phyloP scores from a whole-genome alignment of 2,329 filamentous ascomycete species.

The Aspergillus proliferans region DNA sequence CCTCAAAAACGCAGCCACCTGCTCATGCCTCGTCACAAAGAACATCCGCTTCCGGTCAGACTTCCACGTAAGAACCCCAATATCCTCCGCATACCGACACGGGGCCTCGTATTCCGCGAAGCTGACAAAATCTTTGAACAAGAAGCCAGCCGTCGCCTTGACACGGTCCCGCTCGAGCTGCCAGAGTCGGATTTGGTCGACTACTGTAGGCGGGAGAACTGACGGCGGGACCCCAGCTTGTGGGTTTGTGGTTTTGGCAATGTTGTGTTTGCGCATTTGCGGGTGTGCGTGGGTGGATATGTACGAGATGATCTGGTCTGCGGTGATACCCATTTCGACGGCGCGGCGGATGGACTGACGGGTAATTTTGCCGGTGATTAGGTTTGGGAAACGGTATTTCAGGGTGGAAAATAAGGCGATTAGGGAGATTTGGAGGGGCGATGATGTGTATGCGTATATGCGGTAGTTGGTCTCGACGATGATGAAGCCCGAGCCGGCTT shows the following conservation, averaged over 20 bases:
- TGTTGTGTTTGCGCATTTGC: conserved; percentile 67
- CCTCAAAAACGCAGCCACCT: conserved; percentile 74
- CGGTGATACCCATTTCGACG: conserved; percentile 84
- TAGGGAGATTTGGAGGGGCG: conserved; percentile 88
- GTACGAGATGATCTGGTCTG: conserved; percentile 92
- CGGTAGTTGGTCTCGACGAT: conserved; percentile 98
- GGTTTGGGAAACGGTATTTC: conserved; percentile 85
- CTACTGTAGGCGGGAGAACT: conserved; percentile 85
- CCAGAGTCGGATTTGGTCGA: conserved; percentile 96
- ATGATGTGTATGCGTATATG: conserved; percentile 92
- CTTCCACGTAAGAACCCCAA: conserved; percentile 84
- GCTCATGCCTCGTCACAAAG: conserved; percentile 86
- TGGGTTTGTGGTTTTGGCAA: conserved; percentile 34
- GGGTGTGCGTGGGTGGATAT: conserved; percentile 89
- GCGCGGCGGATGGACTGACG: conserved; percentile 82
- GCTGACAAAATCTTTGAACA: conserved; percentile 82
- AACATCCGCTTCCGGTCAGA: conserved; percentile 75
- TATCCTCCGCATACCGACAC: conserved; percentile 68
- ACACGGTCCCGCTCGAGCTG: conserved; percentile 95
- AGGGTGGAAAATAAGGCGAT: conserved; percentile 84
- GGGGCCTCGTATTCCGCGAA: conserved; percentile 55
- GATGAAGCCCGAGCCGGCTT: conserved; percentile 61
- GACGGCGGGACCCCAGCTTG: conserved; percentile 43
- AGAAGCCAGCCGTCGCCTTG: conserved; percentile 71
- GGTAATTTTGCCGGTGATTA: conserved; percentile 86